Evolutionary conservation across 1,284 basidiomycete genomes (phyloP), one percentile per base, ranked within the genome.

Genomic region (Puccinia sorghi): DNA sequence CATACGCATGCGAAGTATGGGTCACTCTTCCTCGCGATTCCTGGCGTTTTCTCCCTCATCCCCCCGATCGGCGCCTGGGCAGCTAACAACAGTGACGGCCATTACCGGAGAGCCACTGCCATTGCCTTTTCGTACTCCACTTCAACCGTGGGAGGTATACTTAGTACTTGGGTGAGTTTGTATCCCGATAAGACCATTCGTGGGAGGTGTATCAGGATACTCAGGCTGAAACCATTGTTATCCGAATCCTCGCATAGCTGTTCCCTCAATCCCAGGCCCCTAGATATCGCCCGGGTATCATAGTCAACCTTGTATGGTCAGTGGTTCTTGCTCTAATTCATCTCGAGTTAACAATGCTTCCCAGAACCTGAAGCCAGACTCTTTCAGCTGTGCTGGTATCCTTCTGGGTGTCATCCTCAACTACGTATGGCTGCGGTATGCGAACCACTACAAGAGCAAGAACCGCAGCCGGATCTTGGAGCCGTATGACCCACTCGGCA

Each of bases 91-190:
- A 67, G 63, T 13, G 22, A 37, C 13, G 48, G 63, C 11, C 63
- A 77, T 56, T 67, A 69, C n/a, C 46, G 74, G 5, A 77, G 50
- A 67, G 74, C 74, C n/a, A 39, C 61, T 41, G 61, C 74, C 6
- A 69, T 77, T 20, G 64, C 64, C 8, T 50, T 77, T 20, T 64
- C 63, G 9, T 56, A 50, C n/a, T n/a, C 52, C 8, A 27, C 15
- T 37, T 37, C 63, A 0, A 77, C 64, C 25, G 17, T 57, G 9
- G 74, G 74, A 3, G 74, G 74, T 20, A 69, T 77, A 8, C 17
- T 59, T 20, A 77, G 74, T 69, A 77, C 74, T 46, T 77, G 74
- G 74, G 74, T 77, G 43, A 46, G 43, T n/a, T 8, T 50, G 1
- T 50, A 1, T 72, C 25, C 20, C 54, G n/a, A 22, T 22, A 27